Conservation (phyloP, 1,139 yeast species). For the Hanseniaspora sp. region DNA sequence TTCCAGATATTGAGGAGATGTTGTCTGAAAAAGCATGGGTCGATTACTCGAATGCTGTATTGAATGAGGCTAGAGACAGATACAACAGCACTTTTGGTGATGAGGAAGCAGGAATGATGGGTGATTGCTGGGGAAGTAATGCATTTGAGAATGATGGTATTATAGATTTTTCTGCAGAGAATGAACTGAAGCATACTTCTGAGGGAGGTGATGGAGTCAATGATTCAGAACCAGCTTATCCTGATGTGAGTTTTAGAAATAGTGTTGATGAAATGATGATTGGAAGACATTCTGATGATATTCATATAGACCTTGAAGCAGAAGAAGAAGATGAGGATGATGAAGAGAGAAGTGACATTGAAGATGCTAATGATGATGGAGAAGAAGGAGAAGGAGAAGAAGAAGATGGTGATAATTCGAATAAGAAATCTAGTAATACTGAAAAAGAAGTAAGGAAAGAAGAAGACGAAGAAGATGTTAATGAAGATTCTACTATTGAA, state of each 20-base stretch:
- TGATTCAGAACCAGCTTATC: background rate
- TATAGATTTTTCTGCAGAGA: slow-evolving; percentile 18
- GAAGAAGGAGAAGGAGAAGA: background rate
- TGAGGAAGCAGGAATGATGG: slow-evolving; percentile 37
- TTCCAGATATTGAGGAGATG: slow-evolving; percentile 25
- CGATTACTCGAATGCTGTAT: slow-evolving; percentile 67
- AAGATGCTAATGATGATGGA: too few species aligned
- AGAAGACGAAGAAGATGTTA: slow-evolving; percentile 15
- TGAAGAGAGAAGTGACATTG: background rate
- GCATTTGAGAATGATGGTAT: slow-evolving; percentile 27
- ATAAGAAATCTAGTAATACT: background rate
- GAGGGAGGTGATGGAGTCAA: background rate
- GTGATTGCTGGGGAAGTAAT: slow-evolving; percentile 33
- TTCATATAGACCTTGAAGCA: slow-evolving; percentile 19
- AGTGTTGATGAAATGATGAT: slow-evolving; percentile 12
- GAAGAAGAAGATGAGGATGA: slow-evolving; percentile 4
- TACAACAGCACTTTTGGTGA: slow-evolving; percentile 95
- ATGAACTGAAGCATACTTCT: background rate
- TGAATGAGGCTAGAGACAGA: slow-evolving; percentile 83
- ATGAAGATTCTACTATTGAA: slow-evolving; percentile 15
- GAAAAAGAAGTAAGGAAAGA: slow-evolving; percentile 11
- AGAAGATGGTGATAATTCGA: background rate
- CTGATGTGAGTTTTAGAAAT: slow-evolving; percentile 7
- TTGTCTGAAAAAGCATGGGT: slow-evolving; percentile 58
- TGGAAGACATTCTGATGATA: slow-evolving; percentile 11